phyloP scores from a whole-genome alignment of 2,329 filamentous ascomycete species.

The Penicillium nordicum region DNA sequence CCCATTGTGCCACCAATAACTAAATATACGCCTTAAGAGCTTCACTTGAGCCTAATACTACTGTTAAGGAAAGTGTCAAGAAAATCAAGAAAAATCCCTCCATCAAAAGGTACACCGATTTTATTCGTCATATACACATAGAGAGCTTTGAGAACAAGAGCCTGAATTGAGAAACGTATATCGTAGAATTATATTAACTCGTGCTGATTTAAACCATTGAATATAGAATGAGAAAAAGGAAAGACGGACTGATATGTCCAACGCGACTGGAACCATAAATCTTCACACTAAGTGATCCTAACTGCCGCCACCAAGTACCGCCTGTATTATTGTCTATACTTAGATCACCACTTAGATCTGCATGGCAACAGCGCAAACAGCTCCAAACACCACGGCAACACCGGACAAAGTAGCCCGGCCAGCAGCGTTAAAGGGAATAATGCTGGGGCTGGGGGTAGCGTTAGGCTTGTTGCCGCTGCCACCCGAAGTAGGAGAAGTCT shows the following conservation, averaged over 20 bases:
- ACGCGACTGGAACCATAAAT: slow-evolving; percentile 2
- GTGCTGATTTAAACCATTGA: not conserved
- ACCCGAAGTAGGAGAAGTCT: slow-evolving; percentile 8
- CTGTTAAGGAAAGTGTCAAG: too few relatives aligned
- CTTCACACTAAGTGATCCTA: not conserved
- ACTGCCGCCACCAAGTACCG: not conserved
- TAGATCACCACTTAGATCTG: slow-evolving; percentile 19
- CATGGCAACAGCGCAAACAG: slow-evolving; percentile 20
- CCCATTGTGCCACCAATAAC: too few relatives aligned
- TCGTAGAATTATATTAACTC: slow-evolving; percentile 8
- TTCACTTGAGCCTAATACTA: too few relatives aligned
- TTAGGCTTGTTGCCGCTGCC: not conserved
- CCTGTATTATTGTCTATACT: not conserved
- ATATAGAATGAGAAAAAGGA: not conserved
- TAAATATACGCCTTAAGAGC: too few relatives aligned
- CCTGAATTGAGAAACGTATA: not conserved
- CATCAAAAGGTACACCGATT: too few relatives aligned
- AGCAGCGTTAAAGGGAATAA: slow-evolving; percentile 24
- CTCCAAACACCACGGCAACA: slow-evolving; percentile 22
- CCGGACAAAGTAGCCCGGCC: slow-evolving; percentile 25
- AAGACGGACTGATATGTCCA: slow-evolving; percentile 3
- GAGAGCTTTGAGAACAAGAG: not conserved
- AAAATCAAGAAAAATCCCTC: too few relatives aligned
- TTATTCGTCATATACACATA: not conserved
- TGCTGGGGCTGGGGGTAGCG: slow-evolving; percentile 7